Percentiles rank a stretch among this genome's conserved stretches.
These are phyloP conservation scores for Nicotiana otophora DNA, from an alignment of 257 asterid species.

Conservation along the genomic window DNA sequence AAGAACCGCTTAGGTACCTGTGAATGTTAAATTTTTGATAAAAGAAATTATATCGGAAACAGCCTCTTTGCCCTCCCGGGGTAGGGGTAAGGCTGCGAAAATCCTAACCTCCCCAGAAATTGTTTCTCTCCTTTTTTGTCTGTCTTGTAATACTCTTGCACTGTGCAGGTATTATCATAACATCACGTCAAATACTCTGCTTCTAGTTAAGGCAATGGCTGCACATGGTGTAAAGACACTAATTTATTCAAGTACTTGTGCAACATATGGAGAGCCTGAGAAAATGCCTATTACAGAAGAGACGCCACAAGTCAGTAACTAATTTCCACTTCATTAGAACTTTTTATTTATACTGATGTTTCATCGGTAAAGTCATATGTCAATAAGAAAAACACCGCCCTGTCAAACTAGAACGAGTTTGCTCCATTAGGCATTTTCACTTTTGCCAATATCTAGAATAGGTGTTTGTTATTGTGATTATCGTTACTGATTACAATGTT, in stretches of 20 bases:
- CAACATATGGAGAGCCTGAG: slow-evolving; percentile 93
- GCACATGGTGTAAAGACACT: slow-evolving; percentile 54
- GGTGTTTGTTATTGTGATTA: neutral
- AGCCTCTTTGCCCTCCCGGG: too few species aligned
- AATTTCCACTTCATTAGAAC: neutral
- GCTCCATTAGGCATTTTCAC: neutral
- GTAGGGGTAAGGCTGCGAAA: too few species aligned
- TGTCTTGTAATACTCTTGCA: neutral
- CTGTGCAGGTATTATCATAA: slow-evolving; percentile 77
- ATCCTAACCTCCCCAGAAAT: neutral
- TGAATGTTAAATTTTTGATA: neutral
- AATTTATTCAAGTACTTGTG: slow-evolving; percentile 91
- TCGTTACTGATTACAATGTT: neutral
- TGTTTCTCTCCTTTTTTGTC: neutral
- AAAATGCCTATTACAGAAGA: slow-evolving; percentile 83
- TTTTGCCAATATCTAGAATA: neutral
- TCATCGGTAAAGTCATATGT: neutral
- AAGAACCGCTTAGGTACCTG: slow-evolving; percentile 70
- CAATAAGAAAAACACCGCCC: neutral
- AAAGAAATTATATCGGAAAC: neutral
- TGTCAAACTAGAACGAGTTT: neutral
- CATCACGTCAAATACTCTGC: slow-evolving; percentile 79
- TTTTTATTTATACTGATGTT: neutral
- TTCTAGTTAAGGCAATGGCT: slow-evolving; percentile 80
- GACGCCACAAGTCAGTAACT: slow-evolving; percentile 70